These are phyloP conservation scores for Arthrobotrys sphaeroides DNA, from an alignment of 2,329 filamentous ascomycete genomes.

Conservation along the genomic window DNA sequence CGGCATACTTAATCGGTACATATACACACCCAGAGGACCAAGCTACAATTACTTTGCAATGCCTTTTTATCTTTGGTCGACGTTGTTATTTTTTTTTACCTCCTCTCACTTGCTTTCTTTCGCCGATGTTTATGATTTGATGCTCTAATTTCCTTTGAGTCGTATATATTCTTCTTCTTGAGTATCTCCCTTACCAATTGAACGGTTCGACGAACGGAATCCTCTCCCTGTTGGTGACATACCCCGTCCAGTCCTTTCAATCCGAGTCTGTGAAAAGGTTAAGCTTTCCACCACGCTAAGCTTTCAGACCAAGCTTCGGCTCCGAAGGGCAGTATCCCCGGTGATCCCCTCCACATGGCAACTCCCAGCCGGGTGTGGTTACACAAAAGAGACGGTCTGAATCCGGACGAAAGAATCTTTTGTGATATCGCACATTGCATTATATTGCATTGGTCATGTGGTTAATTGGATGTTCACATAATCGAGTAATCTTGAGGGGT, in stretches of 20 bases:
- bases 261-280: too few relatives aligned
- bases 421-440: too few relatives aligned
- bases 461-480: too few relatives aligned
- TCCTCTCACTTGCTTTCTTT: not conserved
- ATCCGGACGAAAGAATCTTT: too few relatives aligned
- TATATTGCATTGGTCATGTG: too few relatives aligned
- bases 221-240: not conserved
- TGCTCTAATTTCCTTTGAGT: conserved; percentile 6
- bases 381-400: too few relatives aligned
- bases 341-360: not conserved
- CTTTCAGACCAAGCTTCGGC: not conserved
- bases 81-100: not conserved
- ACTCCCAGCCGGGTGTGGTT: too few relatives aligned
- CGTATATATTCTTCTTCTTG: conserved; percentile 3
- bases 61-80: not conserved
- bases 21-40: conserved; percentile 10
- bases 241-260: too few relatives aligned
- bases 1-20: conserved; percentile 1
- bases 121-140: not conserved
- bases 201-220: not conserved
- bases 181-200: conserved; percentile 3
- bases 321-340: not conserved
- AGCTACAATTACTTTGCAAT: not conserved
- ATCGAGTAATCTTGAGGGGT: too few relatives aligned
- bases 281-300: too few relatives aligned